Base-by-base conservation (phyloP, 2,329 filamentous ascomycete genomes). In the Microsporum canis region DNA sequence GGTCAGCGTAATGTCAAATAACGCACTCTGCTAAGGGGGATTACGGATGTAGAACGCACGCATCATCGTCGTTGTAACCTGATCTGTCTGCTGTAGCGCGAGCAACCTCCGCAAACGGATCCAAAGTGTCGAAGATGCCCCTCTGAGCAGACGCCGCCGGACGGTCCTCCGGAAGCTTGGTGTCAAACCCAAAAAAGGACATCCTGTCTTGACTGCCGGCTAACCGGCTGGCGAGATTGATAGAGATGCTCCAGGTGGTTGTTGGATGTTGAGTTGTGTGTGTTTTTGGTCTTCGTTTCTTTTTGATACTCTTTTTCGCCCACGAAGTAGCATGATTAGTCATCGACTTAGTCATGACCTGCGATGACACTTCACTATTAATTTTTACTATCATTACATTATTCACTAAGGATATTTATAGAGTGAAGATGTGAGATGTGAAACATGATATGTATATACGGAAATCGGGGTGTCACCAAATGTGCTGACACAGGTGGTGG, bases 181-280 rank as follows among this genome's bases (percentile, higher is more conserved):
- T 80, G 72, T 95, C 87, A 75, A 95, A 91, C 67, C 89, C 89
- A 76, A 96, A 96, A 80, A 96, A 96, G 38, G 91, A 91, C 91
- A 96, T 94, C 67, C 69, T 67, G 66, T 65, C 57, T 45, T 43
- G 38, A 31, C 14, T 57, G 62, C 62, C 59, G 55, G 51, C 56
- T 31, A 59, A 29, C 39, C 27, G 41, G 51, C 53, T 29, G 38
- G n/a, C 33, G 38, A 36, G 17, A 43, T 51, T 53, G 27, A 34
- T 41, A 58, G 58, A 12, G 39, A 39, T 12, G 23, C 41, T 45
- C 45, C 8, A 59, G 45, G 34, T 58, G 27, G 55, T 1, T n/a
- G 39, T 27, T 29, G 31, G n/a, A 5, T 38, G 34, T 7, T 57
- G 31, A 23, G 33, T 60, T 36, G 17, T 56, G 14, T 49, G 43